Base-by-base conservation (phyloP, 352 stramenopile species). In the Phytopythium vexans region DNA sequence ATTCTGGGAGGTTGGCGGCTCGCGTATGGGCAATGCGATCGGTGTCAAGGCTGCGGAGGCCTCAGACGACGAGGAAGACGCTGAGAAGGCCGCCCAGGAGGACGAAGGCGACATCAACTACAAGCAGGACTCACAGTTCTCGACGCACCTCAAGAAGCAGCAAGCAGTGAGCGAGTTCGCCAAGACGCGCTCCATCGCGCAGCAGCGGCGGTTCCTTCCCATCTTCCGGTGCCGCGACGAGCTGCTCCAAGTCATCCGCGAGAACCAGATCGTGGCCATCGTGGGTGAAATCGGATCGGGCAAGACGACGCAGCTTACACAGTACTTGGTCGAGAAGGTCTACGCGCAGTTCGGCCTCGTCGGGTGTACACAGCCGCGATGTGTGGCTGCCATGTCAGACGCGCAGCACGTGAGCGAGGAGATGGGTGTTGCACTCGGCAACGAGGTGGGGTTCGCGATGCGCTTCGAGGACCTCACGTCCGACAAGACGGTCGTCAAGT, bases 201-300 rank as follows among this genome's bases (percentile, higher is more conserved):
- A 99, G 55, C 97, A 99, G 68, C 83, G 97, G 1, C 88, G 98
- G 56, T 99, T 96, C 58, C 74, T 99, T 6, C 97, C 97, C 0
- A 97, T 98, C 40, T 98, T 91, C 72, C 89, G 77, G 79, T 99
- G 67, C 35, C 89, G 96, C 6, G 92, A 99, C 31, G 95, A 99
- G 54, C 68, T 99, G 32, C 53, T 99, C 37, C 90, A 97, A 43
- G 90, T 99, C 12, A 96, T 99, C 52, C 84, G 95, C 32, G 97
- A 99, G 64, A 99, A 99, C 66, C 92, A 97, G 63, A 93, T 99
- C 56, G 92, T 99, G 8, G 95, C 99, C 52, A 97, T 99, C 64
- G 96, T 99, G 8, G 97, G 97, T 27, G 97, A 99, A 66, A 99
- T 96, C 5, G 96, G 97, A 16, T 97, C 84, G 4, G 93, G 95